Percentiles rank a stretch among this genome's conserved stretches.
phyloP scores from a whole-genome alignment of 2,329 filamentous ascomycete genomes.

The Sporothrix schenckii region DNA sequence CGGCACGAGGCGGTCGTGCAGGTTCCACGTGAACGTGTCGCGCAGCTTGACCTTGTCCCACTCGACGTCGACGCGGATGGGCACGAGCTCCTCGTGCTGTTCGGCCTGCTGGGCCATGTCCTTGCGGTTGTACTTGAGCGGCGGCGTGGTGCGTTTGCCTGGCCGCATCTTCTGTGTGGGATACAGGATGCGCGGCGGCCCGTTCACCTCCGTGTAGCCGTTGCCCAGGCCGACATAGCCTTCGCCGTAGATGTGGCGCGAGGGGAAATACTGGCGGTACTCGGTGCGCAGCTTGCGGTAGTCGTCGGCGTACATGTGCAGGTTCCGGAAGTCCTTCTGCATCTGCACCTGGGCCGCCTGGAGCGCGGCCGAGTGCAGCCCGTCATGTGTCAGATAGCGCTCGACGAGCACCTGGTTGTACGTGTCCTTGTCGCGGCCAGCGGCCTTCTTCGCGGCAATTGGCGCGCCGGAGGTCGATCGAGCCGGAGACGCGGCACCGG shows the following conservation, averaged over 20 bases:
- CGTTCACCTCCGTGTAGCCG: slow-evolving; percentile 72
- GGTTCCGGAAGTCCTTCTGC: slow-evolving; percentile 50
- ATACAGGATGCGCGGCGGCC: slow-evolving; percentile 74
- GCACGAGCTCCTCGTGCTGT: slow-evolving; percentile 86
- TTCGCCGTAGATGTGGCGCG: slow-evolving; percentile 63
- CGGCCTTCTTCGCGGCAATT: slow-evolving; percentile 14
- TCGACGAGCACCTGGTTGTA: slow-evolving; percentile 59
- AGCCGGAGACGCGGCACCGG: slow-evolving; percentile 27
- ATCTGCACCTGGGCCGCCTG: slow-evolving; percentile 60
- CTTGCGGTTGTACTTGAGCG: slow-evolving; percentile 74
- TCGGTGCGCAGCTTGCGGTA: slow-evolving; percentile 64
- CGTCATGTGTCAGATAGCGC: slow-evolving; percentile 58
- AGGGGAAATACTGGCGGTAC: slow-evolving; percentile 59
- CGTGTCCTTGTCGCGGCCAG: slow-evolving; percentile 57
- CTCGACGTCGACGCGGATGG: slow-evolving; percentile 88
- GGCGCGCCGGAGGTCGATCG: slow-evolving; percentile 16
- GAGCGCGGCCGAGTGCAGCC: slow-evolving; percentile 57
- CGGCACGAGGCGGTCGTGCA: slow-evolving; percentile 82
- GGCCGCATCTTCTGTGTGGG: slow-evolving; percentile 74
- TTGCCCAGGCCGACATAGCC: slow-evolving; percentile 92
- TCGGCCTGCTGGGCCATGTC: slow-evolving; percentile 86
- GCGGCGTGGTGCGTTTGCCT: slow-evolving; percentile 73
- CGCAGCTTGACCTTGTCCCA: slow-evolving; percentile 93
- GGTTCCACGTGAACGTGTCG: slow-evolving; percentile 98
- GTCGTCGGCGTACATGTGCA: slow-evolving; percentile 65